phyloP scores from a whole-genome alignment of 768 basidiomycete genomes.

The Pleurotus sapidus region DNA sequence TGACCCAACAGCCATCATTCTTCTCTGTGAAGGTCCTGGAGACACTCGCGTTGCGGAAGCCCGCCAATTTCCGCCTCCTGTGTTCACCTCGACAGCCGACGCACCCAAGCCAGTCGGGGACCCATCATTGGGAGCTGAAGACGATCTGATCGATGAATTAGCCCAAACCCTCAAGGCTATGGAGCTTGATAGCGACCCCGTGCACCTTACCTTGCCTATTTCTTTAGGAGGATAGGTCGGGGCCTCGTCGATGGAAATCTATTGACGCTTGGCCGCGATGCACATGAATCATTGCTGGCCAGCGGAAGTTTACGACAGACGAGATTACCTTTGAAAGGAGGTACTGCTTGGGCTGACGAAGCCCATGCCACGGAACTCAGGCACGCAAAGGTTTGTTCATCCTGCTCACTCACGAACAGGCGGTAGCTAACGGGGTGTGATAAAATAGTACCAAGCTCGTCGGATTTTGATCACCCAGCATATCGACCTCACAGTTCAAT shows the following conservation, averaged over 20 bases:
- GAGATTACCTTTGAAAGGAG: conserved; percentile 43
- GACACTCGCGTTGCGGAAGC: conserved; percentile 54
- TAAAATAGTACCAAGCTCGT: conserved; percentile 52
- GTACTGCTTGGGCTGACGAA: conserved; percentile 56
- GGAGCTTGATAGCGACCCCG: conserved; percentile 34
- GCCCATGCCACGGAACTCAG: conserved; percentile 45
- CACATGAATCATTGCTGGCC: conserved; percentile 39
- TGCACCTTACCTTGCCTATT: conserved; percentile 29
- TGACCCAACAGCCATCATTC: conserved; percentile 68
- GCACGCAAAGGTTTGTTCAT: conserved; percentile 23
- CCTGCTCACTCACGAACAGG: no score
- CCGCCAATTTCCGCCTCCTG: conserved; percentile 70
- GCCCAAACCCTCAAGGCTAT: conserved; percentile 38
- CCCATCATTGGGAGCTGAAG: conserved; percentile 9
- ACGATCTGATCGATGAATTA: conserved; percentile 34
- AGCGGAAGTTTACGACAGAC: conserved; percentile 17
- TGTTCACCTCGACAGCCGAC: conserved; percentile 18
- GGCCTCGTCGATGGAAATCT: conserved; percentile 41
- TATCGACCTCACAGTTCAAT: conserved; percentile 60
- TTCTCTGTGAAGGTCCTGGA: conserved; percentile 51
- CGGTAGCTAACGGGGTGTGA: background rate
- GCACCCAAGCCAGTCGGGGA: background rate
- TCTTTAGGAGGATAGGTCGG: conserved; percentile 32
- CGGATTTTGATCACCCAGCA: conserved; percentile 66
- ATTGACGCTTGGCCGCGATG: conserved; percentile 42